Base-by-base conservation (phyloP, 768 basidiomycete species). In the Auricularia sp. region DNA sequence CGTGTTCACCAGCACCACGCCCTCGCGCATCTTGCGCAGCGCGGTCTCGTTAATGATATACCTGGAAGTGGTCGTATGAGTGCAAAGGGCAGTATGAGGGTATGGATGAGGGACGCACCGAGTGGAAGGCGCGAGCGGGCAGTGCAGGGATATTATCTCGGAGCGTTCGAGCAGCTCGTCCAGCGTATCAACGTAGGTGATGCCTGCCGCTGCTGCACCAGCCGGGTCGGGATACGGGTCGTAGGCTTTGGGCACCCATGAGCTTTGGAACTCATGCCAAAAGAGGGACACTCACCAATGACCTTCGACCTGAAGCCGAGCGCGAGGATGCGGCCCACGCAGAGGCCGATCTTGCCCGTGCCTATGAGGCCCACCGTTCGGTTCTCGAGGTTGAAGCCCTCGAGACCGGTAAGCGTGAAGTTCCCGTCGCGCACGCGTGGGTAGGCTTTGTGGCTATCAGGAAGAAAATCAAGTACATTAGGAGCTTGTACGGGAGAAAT, bases 101-200 rank as follows among this genome's bases (percentile, higher is more conserved):
- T 29, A 29, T 29, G 29, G 29, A 29, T 29, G 39, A 7, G 39
- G 39, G 39, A 42, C 39, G 47, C 47, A 21, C 18, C 47, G 47
- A 3, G 75, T 76, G 18, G 56, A 16, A 10, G 71, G 67, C 13
- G 69, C 69, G 51, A 75, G 66, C 1, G 76, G 77, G 69, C 74
- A 75, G 65, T 76, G 76, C 11, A 77, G 64, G 10, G 71, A 72
- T 3, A 77, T 54, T 14, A 77, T 71, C 64, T 77, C 76, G 29
- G 66, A 63, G 7, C 65, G 59, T 0, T 62, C 56, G 4, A 75
- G 67, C 24, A 77, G 65, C 44, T 73, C 73, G 16, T 74, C 69
- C 7, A 76, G 68, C 3, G 61, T 59, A 2, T 66, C n/a, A 21
- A 71, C 68, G 21, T 75, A 66, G 3, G 67, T 64, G 64, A 70